Evolutionary conservation across 2,329 filamentous ascomycete genomes (phyloP).

Genomic region (Coccinonectria pachysandricola): DNA sequence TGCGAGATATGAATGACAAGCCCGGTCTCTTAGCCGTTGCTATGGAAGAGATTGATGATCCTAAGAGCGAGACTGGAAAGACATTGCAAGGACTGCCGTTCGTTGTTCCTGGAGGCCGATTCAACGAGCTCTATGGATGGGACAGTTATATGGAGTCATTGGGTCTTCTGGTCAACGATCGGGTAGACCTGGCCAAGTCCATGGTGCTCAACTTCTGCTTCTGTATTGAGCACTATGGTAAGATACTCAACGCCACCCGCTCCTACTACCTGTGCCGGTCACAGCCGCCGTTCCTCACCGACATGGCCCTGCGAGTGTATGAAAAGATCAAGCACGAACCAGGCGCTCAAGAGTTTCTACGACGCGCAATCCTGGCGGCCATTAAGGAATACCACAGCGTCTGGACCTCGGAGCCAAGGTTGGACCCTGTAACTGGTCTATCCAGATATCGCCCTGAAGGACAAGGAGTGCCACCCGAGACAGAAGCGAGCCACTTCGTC

Average conservation of each 20-base stretch:
- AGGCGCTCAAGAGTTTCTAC: conserved; percentile 70
- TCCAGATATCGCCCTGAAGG: conserved; percentile 80
- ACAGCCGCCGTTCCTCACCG: conserved; percentile 92
- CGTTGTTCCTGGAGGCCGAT: conserved; percentile 92
- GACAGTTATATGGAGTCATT: conserved; percentile 98
- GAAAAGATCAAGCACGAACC: conserved; percentile 85
- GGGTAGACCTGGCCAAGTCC: conserved; percentile 76
- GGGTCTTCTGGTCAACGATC: conserved; percentile 75
- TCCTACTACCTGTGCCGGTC: conserved; percentile 93
- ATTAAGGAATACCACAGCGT: conserved; percentile 95
- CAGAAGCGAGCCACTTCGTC: conserved; percentile 76
- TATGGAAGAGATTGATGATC: conserved; percentile 67
- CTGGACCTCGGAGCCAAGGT: conserved; percentile 70
- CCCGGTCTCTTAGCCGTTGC: conserved; percentile 84
- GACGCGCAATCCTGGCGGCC: conserved; percentile 70
- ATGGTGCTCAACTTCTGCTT: conserved; percentile 98
- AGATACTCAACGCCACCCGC: conserved; percentile 93
- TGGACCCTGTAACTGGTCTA: conserved; percentile 67
- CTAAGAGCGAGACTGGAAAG: conserved; percentile 47
- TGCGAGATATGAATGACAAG: conserved; percentile 74
- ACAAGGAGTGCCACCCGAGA: conserved; percentile 80
- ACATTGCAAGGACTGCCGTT: conserved; percentile 77
- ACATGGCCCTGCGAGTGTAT: conserved; percentile 91
- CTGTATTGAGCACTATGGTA: conserved; percentile 96
- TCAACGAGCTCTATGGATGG: conserved; percentile 98